Evolutionary conservation across 345 rosid genomes (phyloP).

Genomic region (Pelargonium nanum): DNA sequence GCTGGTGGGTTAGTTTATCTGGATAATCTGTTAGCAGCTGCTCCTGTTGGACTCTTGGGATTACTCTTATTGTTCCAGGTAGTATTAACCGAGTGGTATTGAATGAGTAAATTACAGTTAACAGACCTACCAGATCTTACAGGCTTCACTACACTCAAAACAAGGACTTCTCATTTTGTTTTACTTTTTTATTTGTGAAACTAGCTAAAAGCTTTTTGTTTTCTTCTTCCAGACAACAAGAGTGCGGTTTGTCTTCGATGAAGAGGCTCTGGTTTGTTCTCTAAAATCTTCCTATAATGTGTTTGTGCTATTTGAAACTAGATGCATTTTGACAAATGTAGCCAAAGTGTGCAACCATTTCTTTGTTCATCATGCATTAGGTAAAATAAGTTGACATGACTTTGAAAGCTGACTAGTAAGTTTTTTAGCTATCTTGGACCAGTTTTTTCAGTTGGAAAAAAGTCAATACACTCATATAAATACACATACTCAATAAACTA

Average conservation of each 20-base stretch:
- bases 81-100: not conserved
- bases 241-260: slow-evolving; percentile 63
- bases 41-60: slow-evolving; percentile 57
- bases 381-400: not conserved
- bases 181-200: slow-evolving; percentile 1
- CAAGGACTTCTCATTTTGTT: too few relatives aligned
- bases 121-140: slow-evolving; percentile 1
- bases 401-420: too few relatives aligned
- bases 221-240: slow-evolving; percentile 46
- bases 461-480: too few relatives aligned
- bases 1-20: slow-evolving; percentile 55
- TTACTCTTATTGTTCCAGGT: slow-evolving; percentile 68
- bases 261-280: slow-evolving; percentile 52
- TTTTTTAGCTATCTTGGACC: too few relatives aligned
- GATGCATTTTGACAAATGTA: not conserved
- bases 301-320: not conserved
- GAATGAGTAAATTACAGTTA: not conserved
- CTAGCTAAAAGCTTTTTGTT: not conserved
- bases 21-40: slow-evolving; percentile 55
- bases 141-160: too few relatives aligned
- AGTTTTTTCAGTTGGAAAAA: too few relatives aligned
- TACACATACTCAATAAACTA: too few relatives aligned
- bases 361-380: not conserved
- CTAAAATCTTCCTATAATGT: slow-evolving; percentile 3
- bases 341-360: not conserved